phyloP scores from a whole-genome alignment of 495 filamentous ascomycete species.

The Glonium stellatum region DNA sequence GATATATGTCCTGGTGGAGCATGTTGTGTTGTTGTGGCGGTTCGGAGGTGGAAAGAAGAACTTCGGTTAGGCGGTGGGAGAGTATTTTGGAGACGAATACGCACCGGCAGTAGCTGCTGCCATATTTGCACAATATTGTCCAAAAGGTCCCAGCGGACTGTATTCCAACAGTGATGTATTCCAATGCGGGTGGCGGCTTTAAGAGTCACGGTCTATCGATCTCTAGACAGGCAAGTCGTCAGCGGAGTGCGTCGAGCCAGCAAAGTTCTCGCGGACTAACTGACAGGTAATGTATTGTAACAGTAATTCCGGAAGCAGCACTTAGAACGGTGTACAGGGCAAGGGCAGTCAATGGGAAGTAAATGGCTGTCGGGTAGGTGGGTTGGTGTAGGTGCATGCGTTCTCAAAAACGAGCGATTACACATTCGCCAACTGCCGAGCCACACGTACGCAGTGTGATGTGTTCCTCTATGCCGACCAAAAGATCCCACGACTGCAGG shows the following conservation, averaged over 20 bases:
- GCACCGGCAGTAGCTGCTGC: conserved; percentile 29
- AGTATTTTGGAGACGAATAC: conserved; percentile 6
- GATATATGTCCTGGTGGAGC: conserved; percentile 1
- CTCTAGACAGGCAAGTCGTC: neutral
- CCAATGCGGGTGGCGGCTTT: neutral
- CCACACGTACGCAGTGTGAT: conserved; percentile 26
- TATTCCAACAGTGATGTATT: conserved; percentile 3
- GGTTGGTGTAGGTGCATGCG: conserved; percentile 3
- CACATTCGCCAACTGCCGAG: conserved; percentile 23
- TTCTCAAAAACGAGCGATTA: conserved; percentile 22
- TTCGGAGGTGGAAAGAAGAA: neutral
- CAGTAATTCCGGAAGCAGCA: neutral
- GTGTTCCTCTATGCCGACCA: conserved; percentile 12
- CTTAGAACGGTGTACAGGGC: neutral
- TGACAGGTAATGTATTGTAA: neutral
- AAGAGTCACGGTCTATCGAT: conserved; percentile 1
- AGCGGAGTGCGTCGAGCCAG: neutral
- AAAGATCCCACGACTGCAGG: neutral
- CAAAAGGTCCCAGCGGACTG: conserved; percentile 1
- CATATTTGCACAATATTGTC: conserved; percentile 14
- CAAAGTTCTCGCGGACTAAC: neutral
- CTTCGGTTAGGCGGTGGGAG: conserved; percentile 12
- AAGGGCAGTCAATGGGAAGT: conserved; percentile 1
- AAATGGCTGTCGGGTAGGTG: conserved; percentile 1
- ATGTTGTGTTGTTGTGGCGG: conserved; percentile 15